Evolutionary conservation across 2,329 filamentous ascomycete species (phyloP).

Genomic region (Exophiala phaeomuriformis): DNA sequence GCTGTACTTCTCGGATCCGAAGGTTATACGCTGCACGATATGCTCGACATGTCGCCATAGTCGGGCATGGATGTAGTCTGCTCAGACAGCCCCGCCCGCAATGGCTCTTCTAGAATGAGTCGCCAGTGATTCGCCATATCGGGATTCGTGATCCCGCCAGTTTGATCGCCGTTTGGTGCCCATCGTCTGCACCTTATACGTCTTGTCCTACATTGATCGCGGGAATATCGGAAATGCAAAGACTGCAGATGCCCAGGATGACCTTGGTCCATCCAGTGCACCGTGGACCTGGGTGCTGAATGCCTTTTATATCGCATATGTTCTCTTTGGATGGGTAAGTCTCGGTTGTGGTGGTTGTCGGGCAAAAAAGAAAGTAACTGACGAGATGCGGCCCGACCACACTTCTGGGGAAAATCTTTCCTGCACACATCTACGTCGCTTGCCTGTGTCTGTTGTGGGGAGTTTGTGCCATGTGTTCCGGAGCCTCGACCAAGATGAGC

Average conservation of each 20-base stretch:
- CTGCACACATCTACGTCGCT: not conserved
- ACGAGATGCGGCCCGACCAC: not conserved
- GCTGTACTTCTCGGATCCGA: slow-evolving; percentile 48
- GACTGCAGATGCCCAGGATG: not conserved
- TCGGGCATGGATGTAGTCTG: slow-evolving; percentile 48
- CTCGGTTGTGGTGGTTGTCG: too few species aligned
- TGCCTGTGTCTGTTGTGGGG: not conserved
- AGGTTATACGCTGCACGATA: slow-evolving; percentile 47
- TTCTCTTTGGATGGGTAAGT: not conserved
- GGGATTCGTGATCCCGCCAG: slow-evolving; percentile 28
- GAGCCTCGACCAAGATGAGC: not conserved
- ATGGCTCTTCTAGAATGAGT: slow-evolving; percentile 46
- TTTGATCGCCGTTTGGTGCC: too few species aligned
- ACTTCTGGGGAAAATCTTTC: not conserved
- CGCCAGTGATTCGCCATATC: slow-evolving; percentile 44
- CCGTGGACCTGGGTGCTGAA: not conserved
- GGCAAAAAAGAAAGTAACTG: too few species aligned
- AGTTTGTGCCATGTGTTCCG: not conserved
- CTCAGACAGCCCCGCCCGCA: slow-evolving; percentile 43
- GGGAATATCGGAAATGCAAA: not conserved
- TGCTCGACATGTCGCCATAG: slow-evolving; percentile 51
- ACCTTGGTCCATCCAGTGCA: not conserved
- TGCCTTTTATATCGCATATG: not conserved
- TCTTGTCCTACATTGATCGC: not conserved
- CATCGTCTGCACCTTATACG: not conserved